A percentile compares a stretch with the other conserved stretches of the same genome.
These are phyloP conservation scores for Xylaria sp. DNA, from an alignment of 495 filamentous ascomycete species.

Conservation along the genomic window DNA sequence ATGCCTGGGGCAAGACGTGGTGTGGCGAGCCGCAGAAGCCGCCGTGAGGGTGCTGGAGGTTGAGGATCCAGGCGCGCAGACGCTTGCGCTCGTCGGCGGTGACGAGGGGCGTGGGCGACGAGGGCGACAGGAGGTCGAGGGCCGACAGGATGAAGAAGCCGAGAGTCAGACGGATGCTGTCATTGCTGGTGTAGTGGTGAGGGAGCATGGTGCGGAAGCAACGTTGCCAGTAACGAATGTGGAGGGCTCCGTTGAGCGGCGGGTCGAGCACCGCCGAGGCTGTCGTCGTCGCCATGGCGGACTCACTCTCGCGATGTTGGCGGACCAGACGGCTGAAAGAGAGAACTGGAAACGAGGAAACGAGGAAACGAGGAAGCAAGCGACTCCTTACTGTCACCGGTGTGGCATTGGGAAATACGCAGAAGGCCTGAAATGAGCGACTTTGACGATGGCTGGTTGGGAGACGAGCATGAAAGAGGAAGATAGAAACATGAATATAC, in stretches of 20 bases:
- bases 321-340: neutral
- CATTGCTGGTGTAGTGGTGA: conserved; percentile 79
- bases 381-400: neutral
- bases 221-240: conserved; percentile 92
- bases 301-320: neutral
- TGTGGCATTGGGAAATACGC: neutral
- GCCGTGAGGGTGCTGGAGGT: conserved; percentile 80
- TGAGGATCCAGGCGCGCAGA: conserved; percentile 61
- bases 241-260: conserved; percentile 70
- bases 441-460: neutral
- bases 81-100: conserved; percentile 40
- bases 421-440: neutral
- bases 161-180: conserved; percentile 87
- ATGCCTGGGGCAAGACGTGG: conserved; percentile 45
- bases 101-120: conserved; percentile 41
- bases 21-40: conserved; percentile 79
- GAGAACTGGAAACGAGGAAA: neutral
- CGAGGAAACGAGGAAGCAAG: too few relatives aligned
- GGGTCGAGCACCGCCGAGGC: conserved; percentile 40
- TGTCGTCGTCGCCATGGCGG: conserved; percentile 36
- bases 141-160: conserved; percentile 77
- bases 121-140: conserved; percentile 51
- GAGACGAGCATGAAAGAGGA: neutral
- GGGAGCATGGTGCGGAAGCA: conserved; percentile 86
- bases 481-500: neutral